These are phyloP conservation scores for Dissoconium aciculare DNA, from an alignment of 2,329 filamentous ascomycete species.

Conservation along the genomic window DNA sequence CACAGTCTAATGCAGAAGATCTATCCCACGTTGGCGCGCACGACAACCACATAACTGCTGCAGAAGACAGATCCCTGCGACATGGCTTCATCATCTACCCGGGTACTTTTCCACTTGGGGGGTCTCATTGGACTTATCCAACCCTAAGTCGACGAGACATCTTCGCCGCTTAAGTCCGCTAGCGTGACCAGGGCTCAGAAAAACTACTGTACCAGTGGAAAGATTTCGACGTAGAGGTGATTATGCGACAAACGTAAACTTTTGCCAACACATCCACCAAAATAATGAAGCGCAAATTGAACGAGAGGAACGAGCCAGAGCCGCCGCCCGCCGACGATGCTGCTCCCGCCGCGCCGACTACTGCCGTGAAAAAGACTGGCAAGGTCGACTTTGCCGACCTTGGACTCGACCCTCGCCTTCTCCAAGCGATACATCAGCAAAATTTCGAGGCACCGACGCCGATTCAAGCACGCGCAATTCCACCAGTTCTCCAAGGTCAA, in stretches of 20 bases:
- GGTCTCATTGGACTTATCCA: too few relatives aligned
- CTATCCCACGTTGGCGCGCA: too few relatives aligned
- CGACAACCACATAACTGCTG: too few relatives aligned
- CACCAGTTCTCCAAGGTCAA: slow-evolving; percentile 69
- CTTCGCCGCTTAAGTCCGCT: too few relatives aligned
- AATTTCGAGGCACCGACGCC: slow-evolving; percentile 76
- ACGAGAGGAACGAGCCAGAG: slow-evolving; percentile 34
- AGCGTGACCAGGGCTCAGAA: too few relatives aligned
- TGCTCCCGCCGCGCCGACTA: slow-evolving; percentile 2
- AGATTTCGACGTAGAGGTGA: too few relatives aligned
- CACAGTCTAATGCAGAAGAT: too few relatives aligned
- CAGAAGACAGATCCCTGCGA: too few relatives aligned
- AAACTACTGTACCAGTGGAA: too few relatives aligned
- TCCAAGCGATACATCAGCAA: slow-evolving; percentile 73
- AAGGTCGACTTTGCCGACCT: slow-evolving; percentile 54
- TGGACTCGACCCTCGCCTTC: slow-evolving; percentile 66
- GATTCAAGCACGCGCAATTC: slow-evolving; percentile 77
- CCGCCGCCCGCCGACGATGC: slow-evolving; percentile 7
- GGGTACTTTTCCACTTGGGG: too few relatives aligned
- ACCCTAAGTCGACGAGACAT: too few relatives aligned
- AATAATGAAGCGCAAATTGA: slow-evolving; percentile 36
- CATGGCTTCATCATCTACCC: too few relatives aligned
- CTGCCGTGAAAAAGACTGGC: slow-evolving; percentile 3
- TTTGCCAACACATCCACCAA: neutral
- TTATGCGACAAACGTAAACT: neutral